Evolutionary conservation across 768 basidiomycete genomes (phyloP).

Genomic region (Boletus fagicola): DNA sequence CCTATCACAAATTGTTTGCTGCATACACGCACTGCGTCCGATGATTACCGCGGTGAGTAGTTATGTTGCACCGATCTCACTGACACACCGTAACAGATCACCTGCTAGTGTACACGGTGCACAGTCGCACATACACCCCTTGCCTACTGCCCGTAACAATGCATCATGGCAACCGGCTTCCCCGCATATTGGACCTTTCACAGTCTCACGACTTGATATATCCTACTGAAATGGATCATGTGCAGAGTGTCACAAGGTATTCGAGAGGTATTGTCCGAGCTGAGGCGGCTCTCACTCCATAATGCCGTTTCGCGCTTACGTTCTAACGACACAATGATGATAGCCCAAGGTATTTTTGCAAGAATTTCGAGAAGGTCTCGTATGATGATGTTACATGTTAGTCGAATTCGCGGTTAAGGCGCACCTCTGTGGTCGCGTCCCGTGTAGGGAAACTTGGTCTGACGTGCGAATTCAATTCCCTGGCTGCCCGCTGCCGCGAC

Average conservation of each 20-base stretch:
- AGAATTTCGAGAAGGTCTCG: conserved; percentile 1
- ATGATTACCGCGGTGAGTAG: conserved; percentile 14
- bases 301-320: conserved; percentile 6
- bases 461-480: conserved; percentile 14
- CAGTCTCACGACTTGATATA: conserved; percentile 1
- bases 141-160: background rate
- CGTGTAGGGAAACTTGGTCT: background rate
- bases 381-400: background rate
- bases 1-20: background rate
- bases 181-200: background rate
- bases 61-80: conserved; percentile 6
- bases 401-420: conserved; percentile 1
- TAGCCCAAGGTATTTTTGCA: background rate
- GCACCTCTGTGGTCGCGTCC: background rate
- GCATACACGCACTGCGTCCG: conserved; percentile 2
- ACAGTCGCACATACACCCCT: background rate
- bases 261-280: background rate
- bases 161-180: conserved; percentile 10
- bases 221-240: background rate
- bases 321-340: background rate
- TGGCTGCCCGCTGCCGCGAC: conserved; percentile 16
- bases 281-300: background rate
- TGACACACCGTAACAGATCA: background rate
- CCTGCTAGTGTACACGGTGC: background rate
- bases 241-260: background rate